Base-by-base conservation (phyloP, 2,329 filamentous ascomycete species). In the Aureobasidium sp. region DNA sequence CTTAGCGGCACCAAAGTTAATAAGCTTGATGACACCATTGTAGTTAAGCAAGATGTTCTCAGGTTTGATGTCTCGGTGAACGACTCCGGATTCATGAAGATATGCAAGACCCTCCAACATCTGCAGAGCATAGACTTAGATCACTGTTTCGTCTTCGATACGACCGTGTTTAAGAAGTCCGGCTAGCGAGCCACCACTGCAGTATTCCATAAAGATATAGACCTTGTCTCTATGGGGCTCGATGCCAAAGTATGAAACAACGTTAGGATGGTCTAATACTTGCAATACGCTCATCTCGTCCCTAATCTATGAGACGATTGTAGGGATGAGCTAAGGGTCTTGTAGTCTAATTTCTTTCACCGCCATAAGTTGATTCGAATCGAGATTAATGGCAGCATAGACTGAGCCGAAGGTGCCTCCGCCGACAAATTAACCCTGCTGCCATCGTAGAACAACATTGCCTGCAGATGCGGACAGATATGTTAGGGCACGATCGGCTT, bases 171-270 rank as follows among this genome's bases (percentile, higher is more conserved):
- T 94, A 45, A 99, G 80, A 58, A 99, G 78, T 56, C 85, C 89
- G 44, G 94, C 92, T 52, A 99, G 81, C 15, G 93, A 97, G 22
- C 94, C 94, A 56, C 94, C 93, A 5, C 91, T 95, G 74, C 94
- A 99, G 75, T 96, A 97, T 75, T 99, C 94, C 94, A 99, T 99
- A 73, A 99, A 99, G 67, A 99, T 97, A 75, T 97, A 99, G n/a
- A 99, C 94, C 72, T 96, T 94, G 79, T 99, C 94, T 65, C 94
- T 85, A 75, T 99, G 94, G 2, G 97, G 94, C 74, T 99, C 94
- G 70, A 99, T 97, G 62, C 94, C 94, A 71, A 94, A 94, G 76
- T 99, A 99, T 11, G 91, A 93, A 24, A 99, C 94, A 64, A 99
- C 90, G 72, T 99, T 99, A 24, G 94, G 94, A 72, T 99, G 94